Evolutionary conservation across 2,329 filamentous ascomycete species (phyloP), one percentile per base, ranked within the genome.

Genomic region (Incumbomyces delicatus): DNA sequence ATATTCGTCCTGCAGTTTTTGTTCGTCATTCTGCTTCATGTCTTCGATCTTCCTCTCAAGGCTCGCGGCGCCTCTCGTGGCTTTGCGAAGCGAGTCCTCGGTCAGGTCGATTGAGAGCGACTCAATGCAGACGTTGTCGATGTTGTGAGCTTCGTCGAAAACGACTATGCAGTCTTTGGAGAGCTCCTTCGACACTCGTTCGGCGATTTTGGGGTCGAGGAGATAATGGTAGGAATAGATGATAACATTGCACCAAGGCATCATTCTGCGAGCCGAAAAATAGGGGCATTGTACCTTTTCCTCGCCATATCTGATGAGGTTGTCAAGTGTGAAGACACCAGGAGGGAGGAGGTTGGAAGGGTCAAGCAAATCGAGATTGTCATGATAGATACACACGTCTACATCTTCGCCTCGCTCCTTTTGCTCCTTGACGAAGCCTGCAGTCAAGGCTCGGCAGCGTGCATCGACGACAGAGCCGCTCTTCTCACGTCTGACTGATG

Each of bases 211-310:
- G 2, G 92, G 92, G 59, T 98, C 94, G 13, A 98, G 78, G 2
- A 98, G 78, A 61, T 98, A 98, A 66, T 98, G 92, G 62, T 98
- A 98, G 0, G 92, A 98, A 69, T 98, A 98, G 56, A 98, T 98
- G 60, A 98, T 95, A 61, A 98, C 88, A 63, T 98, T 96, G 75
- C 92, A 98, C 62, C 89, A 96, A 59, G 92, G 84, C 90, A 98
- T 96, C 92, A 98, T 98, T 53, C 92, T 81, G 49, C 92, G 77
- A 12, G 87, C 86, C 12, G 90, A 95, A 59, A 98, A 98, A 63
- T 98, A 98, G 0, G 92, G 92, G 58, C 92, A 98, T 64, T 96
- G 92, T 63, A 95, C 95, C 53, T 95, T 82, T 58, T 95, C 76
- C 66, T 98, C 90, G 44, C 94, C 90, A 59, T 98, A 96, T 53